Conservation (phyloP, 805 yeast species). For the Priceomyces carsonii region DNA sequence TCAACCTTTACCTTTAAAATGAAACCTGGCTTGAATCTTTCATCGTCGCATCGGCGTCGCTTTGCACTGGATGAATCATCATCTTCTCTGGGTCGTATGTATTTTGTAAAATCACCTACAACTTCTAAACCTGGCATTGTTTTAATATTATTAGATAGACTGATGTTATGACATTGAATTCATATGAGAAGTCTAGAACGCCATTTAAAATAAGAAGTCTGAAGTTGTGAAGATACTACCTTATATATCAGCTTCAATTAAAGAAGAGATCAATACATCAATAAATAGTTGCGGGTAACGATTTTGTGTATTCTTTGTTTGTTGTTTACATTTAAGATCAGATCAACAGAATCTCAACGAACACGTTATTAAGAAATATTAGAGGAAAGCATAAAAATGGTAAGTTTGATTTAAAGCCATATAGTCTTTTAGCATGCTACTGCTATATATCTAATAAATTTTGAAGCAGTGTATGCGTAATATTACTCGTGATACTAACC, state of each 20-base stretch:
- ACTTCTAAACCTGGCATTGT: conserved; percentile 8
- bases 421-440: too few relatives aligned
- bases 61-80: not conserved
- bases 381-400: too few relatives aligned
- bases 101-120: conserved; percentile 9
- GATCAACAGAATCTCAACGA: too few relatives aligned
- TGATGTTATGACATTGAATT: too few relatives aligned
- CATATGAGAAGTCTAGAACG: too few relatives aligned
- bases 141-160: too few relatives aligned
- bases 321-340: conserved; percentile 6
- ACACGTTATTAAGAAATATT: too few relatives aligned
- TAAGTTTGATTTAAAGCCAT: too few relatives aligned
- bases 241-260: too few relatives aligned
- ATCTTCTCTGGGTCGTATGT: conserved; percentile 1
- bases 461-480: not conserved
- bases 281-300: conserved; percentile 4
- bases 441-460: not conserved
- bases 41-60: conserved; percentile 5
- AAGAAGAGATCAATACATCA: too few relatives aligned
- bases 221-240: too few relatives aligned
- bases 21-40: conserved; percentile 42
- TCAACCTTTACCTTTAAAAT: conserved; percentile 51
- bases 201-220: too few relatives aligned
- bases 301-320: conserved; percentile 1
- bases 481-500: not conserved